Evolutionary conservation across 1,284 basidiomycete species (phyloP), one percentile per base, ranked within the genome.

Genomic region (Ceratobasidium sp.): DNA sequence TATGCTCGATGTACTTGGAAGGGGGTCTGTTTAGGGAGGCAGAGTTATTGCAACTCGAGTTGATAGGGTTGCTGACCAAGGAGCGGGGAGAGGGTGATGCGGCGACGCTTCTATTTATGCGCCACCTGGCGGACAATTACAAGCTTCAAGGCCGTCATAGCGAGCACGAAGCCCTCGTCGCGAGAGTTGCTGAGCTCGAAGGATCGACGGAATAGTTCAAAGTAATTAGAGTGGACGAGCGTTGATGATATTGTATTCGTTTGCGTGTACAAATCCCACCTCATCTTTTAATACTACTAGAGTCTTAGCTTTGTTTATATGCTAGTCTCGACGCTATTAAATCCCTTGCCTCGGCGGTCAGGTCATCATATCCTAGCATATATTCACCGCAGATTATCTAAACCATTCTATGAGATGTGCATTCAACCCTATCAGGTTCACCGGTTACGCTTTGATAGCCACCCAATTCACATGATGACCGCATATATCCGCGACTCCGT

Each of bases 401-500:
- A n/a, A n/a, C n/a, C n/a, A n/a, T n/a, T n/a, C n/a, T n/a, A n/a
- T n/a, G n/a, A 46, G 44, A 46, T 46, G 13, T 46, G 13, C 44
- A 46, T 13, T 28, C 57, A 6, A 59, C 20, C 23, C 57, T 26
- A 20, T 54, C 57, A 20, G 57, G 57, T 20, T 65, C 23, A 38
- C 23, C 62, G 62, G 62, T 44, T 40, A 26, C 7, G 33, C 38
- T 44, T 23, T 33, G 26, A 20, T 65, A 65, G 38, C 38, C 23
- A 46, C 38, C 38, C 28, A 20, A 64, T 64, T 64, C 62, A 46
- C 62, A 64, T 48, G 64, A 46, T 28, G 40, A 65, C 23, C 42
- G 64, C 64, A 66, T 66, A 66, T 66, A 66, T 46, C 44, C 64
- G 44, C 13, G 44, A 13, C n/a, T n/a, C n/a, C 44, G 54, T 26